Evolutionary conservation across 768 basidiomycete species (phyloP).

Genomic region (Termitomyces bulborhizus): DNA sequence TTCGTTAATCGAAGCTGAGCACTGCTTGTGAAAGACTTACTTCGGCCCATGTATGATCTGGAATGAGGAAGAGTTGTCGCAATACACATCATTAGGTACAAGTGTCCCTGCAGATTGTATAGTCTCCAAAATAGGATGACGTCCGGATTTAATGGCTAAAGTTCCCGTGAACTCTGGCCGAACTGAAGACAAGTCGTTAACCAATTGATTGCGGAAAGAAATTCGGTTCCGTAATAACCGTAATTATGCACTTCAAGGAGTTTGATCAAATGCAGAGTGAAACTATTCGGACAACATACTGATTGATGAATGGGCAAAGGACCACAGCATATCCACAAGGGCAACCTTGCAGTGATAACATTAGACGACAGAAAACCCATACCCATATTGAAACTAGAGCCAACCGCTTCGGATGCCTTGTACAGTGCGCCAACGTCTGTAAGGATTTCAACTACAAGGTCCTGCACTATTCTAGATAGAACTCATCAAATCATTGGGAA

Average conservation of each 20-base stretch:
- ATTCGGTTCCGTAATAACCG: conserved; percentile 20
- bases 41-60: conserved; percentile 92
- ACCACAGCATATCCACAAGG: conserved; percentile 83
- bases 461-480: conserved; percentile 63
- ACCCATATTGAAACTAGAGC: conserved; percentile 8
- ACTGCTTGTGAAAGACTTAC: conserved; percentile 32
- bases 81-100: conserved; percentile 89
- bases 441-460: conserved; percentile 66
- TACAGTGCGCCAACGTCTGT: conserved; percentile 75
- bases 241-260: conserved; percentile 38
- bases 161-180: conserved; percentile 92
- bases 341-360: conserved; percentile 51
- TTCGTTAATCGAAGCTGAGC: not conserved
- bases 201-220: not conserved
- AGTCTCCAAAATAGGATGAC: conserved; percentile 83
- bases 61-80: conserved; percentile 77
- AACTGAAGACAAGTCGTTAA: conserved; percentile 34
- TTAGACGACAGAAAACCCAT: not conserved
- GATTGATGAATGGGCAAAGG: conserved; percentile 79
- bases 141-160: conserved; percentile 81
- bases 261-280: not conserved
- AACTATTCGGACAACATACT: conserved; percentile 38
- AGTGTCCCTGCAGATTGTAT: conserved; percentile 61
- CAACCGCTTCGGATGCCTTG: conserved; percentile 84
- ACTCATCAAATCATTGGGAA: not conserved